Evolutionary conservation across 352 stramenopile species (phyloP), one percentile per base, ranked within the genome.

Genomic region (Phytophthora nicotianae): DNA sequence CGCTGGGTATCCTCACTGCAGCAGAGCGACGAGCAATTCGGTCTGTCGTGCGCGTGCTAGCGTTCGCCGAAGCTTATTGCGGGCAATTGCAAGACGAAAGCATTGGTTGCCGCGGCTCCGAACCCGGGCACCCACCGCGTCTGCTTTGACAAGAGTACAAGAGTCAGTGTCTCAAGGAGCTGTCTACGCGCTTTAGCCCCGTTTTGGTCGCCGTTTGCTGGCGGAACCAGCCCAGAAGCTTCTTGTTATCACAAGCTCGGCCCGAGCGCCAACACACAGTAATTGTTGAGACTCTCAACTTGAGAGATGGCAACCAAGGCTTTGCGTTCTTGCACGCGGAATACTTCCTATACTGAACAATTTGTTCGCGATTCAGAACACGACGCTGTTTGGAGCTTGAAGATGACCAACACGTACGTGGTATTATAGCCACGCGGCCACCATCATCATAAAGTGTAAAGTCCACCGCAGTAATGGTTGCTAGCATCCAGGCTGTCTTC

Each of bases 191-290:
- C 35, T 45, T 21, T 45, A 38, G 24, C 19, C 19, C 21, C 38
- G 49, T 47, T 53, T 45, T 54, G 48, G 32, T 58, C 59, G 33
- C 45, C 41, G 27, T 21, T 9, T 42, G 47, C 37, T 23, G 33
- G 47, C 11, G 41, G 62, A 75, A 75, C 17, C 37, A 27, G 64
- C 67, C 43, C 29, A 26, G 67, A 72, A 72, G 50, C 45, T 71
- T 75, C 58, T 55, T 11, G 19, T 43, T 26, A 56, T 59, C 62
- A 50, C 47, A 6, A 42, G 58, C 35, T 55, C 24, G 14, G 42
- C 42, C n/a, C 29, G 10, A 35, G 3, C 16, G 47, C n/a, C n/a
- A n/a, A n/a, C n/a, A n/a, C n/a, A 10, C 17, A 29, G 23, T 24
- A 33, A 38, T 38, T 50, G 23, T 23, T 16, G 27, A 50, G 45